Evolutionary conservation across 1,139 yeast species (phyloP).

Genomic region (Schizosaccharomyces versatilis): DNA sequence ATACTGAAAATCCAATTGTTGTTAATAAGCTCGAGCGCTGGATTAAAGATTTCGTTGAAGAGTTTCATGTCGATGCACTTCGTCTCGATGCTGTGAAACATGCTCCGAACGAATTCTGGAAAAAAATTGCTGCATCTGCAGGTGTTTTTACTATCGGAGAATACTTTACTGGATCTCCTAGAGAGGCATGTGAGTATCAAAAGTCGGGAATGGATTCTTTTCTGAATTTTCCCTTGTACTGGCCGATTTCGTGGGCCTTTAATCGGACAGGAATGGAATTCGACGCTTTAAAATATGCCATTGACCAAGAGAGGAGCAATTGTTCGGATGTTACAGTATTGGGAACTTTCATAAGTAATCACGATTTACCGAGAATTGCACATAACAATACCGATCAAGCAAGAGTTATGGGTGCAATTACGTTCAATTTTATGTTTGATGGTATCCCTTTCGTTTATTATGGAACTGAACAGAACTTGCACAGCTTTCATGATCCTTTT

Average conservation of each 20-base stretch:
- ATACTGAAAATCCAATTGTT: conserved; percentile 5
- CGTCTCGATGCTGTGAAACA: conserved; percentile 11
- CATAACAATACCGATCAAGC: conserved; percentile 8
- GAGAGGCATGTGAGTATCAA: conserved; percentile 9
- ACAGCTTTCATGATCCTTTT: conserved; percentile 9
- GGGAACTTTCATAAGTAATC: conserved; percentile 11
- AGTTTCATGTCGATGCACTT: conserved; percentile 10
- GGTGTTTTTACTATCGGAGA: conserved; percentile 11
- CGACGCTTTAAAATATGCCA: conserved; percentile 3
- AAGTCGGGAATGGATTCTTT: conserved; percentile 7
- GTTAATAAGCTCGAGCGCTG: conserved; percentile 5
- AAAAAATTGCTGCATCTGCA: conserved; percentile 6
- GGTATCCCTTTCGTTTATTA: conserved; percentile 11
- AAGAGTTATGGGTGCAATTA: conserved; percentile 6
- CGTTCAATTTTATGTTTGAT: conserved; percentile 9
- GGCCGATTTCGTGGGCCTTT: conserved; percentile 8
- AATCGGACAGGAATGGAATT: conserved; percentile 8
- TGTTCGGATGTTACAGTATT: conserved; percentile 8
- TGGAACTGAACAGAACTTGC: conserved; percentile 11
- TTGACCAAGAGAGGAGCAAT: conserved; percentile 5
- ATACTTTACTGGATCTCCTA: conserved; percentile 8
- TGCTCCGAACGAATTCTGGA: conserved; percentile 7
- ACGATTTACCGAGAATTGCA: conserved; percentile 11
- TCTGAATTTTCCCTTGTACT: conserved; percentile 11
- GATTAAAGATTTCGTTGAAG: conserved; percentile 6